Conservation (phyloP, 805 yeast genomes). For the Saccharomycopsis fermentans region DNA sequence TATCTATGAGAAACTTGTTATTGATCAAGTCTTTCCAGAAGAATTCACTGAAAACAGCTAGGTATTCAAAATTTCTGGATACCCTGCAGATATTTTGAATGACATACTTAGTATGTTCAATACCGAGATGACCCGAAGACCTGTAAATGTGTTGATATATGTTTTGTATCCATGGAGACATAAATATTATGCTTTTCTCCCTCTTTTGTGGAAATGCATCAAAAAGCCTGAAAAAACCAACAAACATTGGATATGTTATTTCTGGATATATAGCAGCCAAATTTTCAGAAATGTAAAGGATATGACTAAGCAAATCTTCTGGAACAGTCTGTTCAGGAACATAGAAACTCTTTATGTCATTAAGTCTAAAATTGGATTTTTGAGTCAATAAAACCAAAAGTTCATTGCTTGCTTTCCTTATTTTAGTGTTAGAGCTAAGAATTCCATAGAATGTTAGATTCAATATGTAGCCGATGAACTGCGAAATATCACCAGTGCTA, state of each 20-base stretch:
- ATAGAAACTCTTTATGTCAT: neutral
- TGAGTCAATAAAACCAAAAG: neutral
- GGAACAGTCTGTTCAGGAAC: slow-evolving; percentile 36
- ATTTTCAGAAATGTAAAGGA: slow-evolving; percentile 36
- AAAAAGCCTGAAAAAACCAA: slow-evolving; percentile 30
- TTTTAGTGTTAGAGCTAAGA: slow-evolving; percentile 21
- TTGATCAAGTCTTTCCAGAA: slow-evolving; percentile 41
- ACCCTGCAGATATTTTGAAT: slow-evolving; percentile 40
- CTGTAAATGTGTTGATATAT: slow-evolving; percentile 37
- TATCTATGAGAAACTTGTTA: slow-evolving; percentile 35
- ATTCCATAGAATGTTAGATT: slow-evolving; percentile 8
- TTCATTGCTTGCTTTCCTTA: slow-evolving; percentile 20
- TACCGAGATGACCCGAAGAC: slow-evolving; percentile 26
- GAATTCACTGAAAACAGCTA: slow-evolving; percentile 34
- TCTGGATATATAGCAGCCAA: slow-evolving; percentile 38
- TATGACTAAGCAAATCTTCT: slow-evolving; percentile 39
- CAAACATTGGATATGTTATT: slow-evolving; percentile 39
- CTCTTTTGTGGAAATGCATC: neutral
- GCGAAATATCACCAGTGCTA: neutral
- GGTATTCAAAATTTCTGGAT: slow-evolving; percentile 29
- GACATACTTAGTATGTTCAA: slow-evolving; percentile 36
- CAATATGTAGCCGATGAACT: slow-evolving; percentile 10
- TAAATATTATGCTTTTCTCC: slow-evolving; percentile 27
- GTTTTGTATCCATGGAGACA: slow-evolving; percentile 46
- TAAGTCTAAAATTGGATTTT: neutral